phyloP scores from a whole-genome alignment of 805 yeast genomes.

The Suhomyces pyralidae region DNA sequence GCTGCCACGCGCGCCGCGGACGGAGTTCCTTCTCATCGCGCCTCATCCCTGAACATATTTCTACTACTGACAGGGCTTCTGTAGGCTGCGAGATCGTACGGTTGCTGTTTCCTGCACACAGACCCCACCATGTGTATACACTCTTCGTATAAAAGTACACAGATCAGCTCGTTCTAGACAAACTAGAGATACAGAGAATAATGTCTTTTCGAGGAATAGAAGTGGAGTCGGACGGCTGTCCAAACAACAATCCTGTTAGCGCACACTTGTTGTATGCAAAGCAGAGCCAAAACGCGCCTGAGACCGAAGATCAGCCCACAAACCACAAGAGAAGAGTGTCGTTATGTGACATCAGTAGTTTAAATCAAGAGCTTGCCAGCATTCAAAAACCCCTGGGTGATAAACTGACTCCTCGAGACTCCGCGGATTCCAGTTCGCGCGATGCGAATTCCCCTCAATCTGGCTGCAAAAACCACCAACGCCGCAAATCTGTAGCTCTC shows the following conservation, averaged over 20 bases:
- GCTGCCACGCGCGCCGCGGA: not conserved
- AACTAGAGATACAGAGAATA: not conserved
- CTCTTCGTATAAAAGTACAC: not conserved
- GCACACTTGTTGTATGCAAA: conserved; percentile 6
- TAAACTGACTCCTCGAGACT: not conserved
- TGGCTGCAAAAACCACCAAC: conserved; percentile 30
- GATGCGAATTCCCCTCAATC: not conserved
- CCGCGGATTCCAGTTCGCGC: not conserved
- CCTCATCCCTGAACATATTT: too few species aligned
- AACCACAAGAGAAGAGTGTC: conserved; percentile 2
- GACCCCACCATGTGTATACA: not conserved
- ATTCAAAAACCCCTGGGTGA: not conserved
- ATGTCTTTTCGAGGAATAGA: not conserved
- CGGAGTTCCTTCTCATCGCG: not conserved
- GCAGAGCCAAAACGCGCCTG: not conserved
- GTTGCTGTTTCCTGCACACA: not conserved
- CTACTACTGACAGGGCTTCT: not conserved
- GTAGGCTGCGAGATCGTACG: not conserved
- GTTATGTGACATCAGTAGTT: conserved; percentile 7
- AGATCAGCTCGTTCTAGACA: not conserved
- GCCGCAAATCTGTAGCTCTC: conserved; percentile 48
- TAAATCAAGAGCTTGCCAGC: conserved; percentile 4
- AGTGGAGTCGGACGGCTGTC: not conserved
- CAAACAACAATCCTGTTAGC: conserved; percentile 1
- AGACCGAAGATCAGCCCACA: not conserved